Base-by-base conservation (phyloP, 2,329 filamentous ascomycete genomes). In the Trichoderma hamatum region DNA sequence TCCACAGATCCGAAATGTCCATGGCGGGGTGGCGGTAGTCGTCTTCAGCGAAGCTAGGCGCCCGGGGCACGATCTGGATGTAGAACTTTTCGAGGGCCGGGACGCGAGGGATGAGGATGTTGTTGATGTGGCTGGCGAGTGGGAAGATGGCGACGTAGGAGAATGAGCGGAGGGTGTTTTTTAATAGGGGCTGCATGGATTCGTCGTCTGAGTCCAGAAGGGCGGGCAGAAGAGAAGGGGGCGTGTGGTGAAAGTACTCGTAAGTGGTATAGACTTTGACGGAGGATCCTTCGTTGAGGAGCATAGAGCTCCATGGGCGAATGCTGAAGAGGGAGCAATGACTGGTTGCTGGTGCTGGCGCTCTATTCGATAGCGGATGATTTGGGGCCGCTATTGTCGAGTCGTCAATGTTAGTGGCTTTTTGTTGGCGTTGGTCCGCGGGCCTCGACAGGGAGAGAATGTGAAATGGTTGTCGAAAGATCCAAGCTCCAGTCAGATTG, bases 201-300 rank as follows among this genome's bases (percentile, higher is more conserved):
- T 78, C 74, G 72, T 82, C 79, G 39, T 81, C 78, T 58, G 77
- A 73, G 21, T 83, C 83, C 21, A 86, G 76, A 6, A 88, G 78
- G 14, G 84, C 82, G 26, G 83, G 82, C 1, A 92, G 79, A 68
- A 92, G 83, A 16, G 89, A 89, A 0, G 88, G 90, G 7, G 90
- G 85, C 1, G 84, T 82, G 55, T 88, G 88, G 43, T 89, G 82
- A 74, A 90, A 92, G 78, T 90, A 93, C 73, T 93, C 89, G 76
- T 92, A 91, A 4, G 87, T 89, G 58, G 85, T 85, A 79, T 92
- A 94, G 6, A 88, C 90, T 69, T 85, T 84, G n/a, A 91, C 84
- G 5, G 88, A 92, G 0, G 90, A 92, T 10, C 91, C 90, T 79
- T 95, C 92, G 76, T 94, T 94, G 72, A 93, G 86, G 2, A 86